A percentile compares a stretch with the other conserved stretches of the same genome.
These are phyloP conservation scores for Suhomyces terraborum DNA, from an alignment of 1,139 yeast genomes.

Conservation along the genomic window DNA sequence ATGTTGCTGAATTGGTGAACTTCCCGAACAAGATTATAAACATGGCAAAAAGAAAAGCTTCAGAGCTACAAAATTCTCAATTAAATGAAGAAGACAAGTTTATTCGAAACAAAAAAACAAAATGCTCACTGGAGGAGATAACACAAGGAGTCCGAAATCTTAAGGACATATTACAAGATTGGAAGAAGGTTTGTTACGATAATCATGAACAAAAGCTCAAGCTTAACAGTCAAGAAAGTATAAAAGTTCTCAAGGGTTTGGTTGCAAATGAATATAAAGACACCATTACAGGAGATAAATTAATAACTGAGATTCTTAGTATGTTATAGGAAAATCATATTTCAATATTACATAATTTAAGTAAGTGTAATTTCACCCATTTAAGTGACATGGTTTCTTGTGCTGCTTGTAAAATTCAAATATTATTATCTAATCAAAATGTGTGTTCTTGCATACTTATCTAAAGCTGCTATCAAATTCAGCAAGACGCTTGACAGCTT, in stretches of 20 bases:
- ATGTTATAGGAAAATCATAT: conserved; percentile 24
- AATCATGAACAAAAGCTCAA: conserved; percentile 34
- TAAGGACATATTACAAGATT: conserved; percentile 56
- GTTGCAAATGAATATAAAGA: conserved; percentile 28
- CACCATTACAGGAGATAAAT: conserved; percentile 34
- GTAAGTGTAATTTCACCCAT: neutral
- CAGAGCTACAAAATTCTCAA: conserved; percentile 74
- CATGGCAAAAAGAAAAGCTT: conserved; percentile 94
- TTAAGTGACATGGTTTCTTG: no score
- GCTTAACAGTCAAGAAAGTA: conserved; percentile 36
- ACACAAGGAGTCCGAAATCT: conserved; percentile 57
- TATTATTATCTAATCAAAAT: neutral
- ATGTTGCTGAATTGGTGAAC: conserved; percentile 93
- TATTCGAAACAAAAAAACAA: conserved; percentile 49
- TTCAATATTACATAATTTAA: neutral
- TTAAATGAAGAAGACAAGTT: conserved; percentile 42
- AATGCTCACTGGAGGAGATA: conserved; percentile 57
- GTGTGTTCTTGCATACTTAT: neutral
- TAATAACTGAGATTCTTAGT: conserved; percentile 43
- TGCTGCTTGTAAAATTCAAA: neutral
- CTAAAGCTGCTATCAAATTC: conserved; percentile 13
- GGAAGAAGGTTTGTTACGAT: conserved; percentile 57
- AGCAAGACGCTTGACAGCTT: conserved; percentile 25
- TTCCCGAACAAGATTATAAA: conserved; percentile 85
- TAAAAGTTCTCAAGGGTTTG: conserved; percentile 40